Evolutionary conservation across 2,329 filamentous ascomycete species (phyloP).

Genomic region (Phialophora expanda): DNA sequence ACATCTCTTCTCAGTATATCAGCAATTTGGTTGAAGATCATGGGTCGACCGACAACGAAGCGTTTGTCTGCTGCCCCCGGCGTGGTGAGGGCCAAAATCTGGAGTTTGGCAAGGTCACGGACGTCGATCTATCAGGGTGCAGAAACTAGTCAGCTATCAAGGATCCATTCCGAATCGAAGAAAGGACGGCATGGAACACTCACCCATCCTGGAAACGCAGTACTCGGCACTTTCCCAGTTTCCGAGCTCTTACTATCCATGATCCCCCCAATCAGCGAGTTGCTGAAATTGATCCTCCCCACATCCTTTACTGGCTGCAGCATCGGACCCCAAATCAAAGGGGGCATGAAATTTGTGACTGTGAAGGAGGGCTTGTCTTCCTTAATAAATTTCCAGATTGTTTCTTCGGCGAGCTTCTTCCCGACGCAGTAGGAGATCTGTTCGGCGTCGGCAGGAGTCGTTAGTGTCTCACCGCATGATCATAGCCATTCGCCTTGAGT

Average conservation of each 20-base stretch:
- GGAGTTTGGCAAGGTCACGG: constrained; percentile 55
- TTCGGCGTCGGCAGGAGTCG: not conserved
- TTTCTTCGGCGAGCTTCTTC: constrained; percentile 69
- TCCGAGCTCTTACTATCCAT: constrained; percentile 27
- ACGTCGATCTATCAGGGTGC: constrained; percentile 62
- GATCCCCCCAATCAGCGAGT: constrained; percentile 65
- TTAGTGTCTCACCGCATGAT: not conserved
- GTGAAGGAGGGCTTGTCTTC: constrained; percentile 63
- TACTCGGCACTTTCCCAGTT: constrained; percentile 25
- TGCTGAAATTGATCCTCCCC: constrained; percentile 74
- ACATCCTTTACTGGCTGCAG: constrained; percentile 67
- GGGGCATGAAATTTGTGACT: constrained; percentile 65
- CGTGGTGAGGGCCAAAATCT: constrained; percentile 54
- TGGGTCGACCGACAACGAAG: constrained; percentile 47
- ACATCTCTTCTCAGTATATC: constrained; percentile 18
- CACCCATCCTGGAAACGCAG: constrained; percentile 27
- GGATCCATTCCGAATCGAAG: not conserved
- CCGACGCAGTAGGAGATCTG: constrained; percentile 53
- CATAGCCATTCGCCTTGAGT: not conserved
- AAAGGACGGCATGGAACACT: constrained; percentile 1
- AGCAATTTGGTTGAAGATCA: constrained; percentile 32
- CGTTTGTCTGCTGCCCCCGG: constrained; percentile 51
- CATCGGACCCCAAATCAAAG: constrained; percentile 67
- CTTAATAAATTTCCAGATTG: constrained; percentile 67
- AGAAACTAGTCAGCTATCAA: constrained; percentile 52